Evolutionary conservation across 306 rosid species (phyloP), one percentile per base, ranked within the genome.

Genomic region (Cicer arietinum): DNA sequence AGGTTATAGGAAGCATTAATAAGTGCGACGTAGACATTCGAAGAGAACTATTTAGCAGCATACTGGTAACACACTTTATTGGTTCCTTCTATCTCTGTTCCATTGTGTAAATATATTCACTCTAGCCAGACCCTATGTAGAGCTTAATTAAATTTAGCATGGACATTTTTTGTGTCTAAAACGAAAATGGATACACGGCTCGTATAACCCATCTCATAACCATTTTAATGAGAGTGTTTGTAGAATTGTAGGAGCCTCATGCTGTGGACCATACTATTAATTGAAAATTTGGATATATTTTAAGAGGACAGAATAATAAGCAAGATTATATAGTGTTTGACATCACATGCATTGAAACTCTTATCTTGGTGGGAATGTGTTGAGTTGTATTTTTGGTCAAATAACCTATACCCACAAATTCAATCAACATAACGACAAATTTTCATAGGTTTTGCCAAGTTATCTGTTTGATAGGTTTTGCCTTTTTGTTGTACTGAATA

Each of bases 1-100:
- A 95, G 99, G 97, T 95, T 69, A 89, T 95, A 39, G 97, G 92
- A 73, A 95, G 99, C 86, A 92, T 95, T 73, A 95, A 90, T 69
- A 92, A 80, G 83, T 95, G 98, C 84, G 99, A 95, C 30, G 99
- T 89, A 82, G 99, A 95, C 88, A 95, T 95, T 80, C 93, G 98
- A 54, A 90, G 97, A 79, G 99, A 95, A 81, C 80, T 95, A 43
- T 95, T 92, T 80, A 95, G 98, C 71, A 92, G 98, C 81, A 95
- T 95, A 76, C 87, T 95, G 99, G 99, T 95, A 90, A 83, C 14
- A 35, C 76, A 67, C 53, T 80, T 64, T 9, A 11, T 7, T 9
- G 16, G 46, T 73, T 48, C 39, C 74, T 61, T 75, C 44, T 83
- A 12, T 69, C n/a, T 61, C 7, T 64, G 17, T 53, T 56, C 41